Conservation (phyloP, 495 filamentous ascomycete species). For the Endocarpon pusillum region DNA sequence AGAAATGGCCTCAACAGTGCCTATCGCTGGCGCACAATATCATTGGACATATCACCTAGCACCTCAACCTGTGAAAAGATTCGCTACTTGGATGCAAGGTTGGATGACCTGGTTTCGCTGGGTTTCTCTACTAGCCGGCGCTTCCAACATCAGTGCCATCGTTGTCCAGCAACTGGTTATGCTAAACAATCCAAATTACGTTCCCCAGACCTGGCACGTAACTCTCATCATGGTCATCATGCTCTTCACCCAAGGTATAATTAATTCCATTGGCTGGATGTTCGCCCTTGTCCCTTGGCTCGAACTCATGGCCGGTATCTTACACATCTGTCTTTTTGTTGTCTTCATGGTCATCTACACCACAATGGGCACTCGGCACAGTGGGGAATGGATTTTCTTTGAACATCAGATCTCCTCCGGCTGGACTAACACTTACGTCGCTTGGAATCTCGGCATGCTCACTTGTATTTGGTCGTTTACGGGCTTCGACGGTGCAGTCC, state of each 20-base stretch:
- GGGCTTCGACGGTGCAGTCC: constrained; percentile 14
- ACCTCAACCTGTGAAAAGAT: constrained; percentile 8
- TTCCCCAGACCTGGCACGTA: constrained; percentile 25
- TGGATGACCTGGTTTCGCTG: constrained; percentile 8
- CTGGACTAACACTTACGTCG: constrained; percentile 23
- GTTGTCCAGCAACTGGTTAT: constrained; percentile 28
- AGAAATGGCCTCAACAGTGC: constrained; percentile 24
- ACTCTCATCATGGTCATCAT: constrained; percentile 28
- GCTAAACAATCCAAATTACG: constrained; percentile 23
- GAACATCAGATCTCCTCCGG: constrained; percentile 17
- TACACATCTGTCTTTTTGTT: constrained; percentile 20
- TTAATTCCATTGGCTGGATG: constrained; percentile 12
- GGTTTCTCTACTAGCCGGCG: constrained; percentile 7
- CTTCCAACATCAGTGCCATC: constrained; percentile 4
- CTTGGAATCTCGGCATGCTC: constrained; percentile 24
- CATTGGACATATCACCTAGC: constrained; percentile 16
- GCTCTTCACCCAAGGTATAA: constrained; percentile 12
- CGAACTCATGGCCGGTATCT: constrained; percentile 18
- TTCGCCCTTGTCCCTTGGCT: constrained; percentile 19
- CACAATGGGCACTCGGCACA: constrained; percentile 5
- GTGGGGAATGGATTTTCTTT: constrained; percentile 7
- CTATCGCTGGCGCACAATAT: constrained; percentile 14
- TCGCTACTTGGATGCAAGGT: constrained; percentile 16
- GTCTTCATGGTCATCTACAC: constrained; percentile 14
- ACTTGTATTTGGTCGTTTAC: constrained; percentile 16